phyloP scores from a whole-genome alignment of 2,329 filamentous ascomycete genomes.

The Aureobasidium leucospermi region DNA sequence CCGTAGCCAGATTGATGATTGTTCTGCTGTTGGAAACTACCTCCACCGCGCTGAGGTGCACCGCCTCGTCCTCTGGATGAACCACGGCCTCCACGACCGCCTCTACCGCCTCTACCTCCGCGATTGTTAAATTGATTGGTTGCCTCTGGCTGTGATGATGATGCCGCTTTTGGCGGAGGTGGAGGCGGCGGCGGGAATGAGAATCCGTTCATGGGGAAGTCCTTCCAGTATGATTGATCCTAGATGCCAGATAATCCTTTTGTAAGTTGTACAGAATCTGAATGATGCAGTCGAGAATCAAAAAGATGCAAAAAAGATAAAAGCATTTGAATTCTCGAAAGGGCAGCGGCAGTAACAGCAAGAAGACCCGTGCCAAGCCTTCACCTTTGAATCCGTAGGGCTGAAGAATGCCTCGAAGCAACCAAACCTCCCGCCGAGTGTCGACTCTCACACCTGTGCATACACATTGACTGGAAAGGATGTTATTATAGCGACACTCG shows the following conservation, averaged over 20 bases:
- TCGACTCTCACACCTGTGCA: neutral
- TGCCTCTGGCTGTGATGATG: slow-evolving; percentile 9
- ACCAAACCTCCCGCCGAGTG: neutral
- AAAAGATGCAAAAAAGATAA: neutral
- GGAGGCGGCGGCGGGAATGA: slow-evolving; percentile 45
- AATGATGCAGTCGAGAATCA: neutral
- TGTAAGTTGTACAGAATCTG: too few species aligned
- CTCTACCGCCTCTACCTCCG: slow-evolving; percentile 25
- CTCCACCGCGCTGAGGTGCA: neutral
- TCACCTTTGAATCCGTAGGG: neutral
- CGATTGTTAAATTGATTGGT: slow-evolving; percentile 23
- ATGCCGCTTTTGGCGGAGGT: slow-evolving; percentile 27
- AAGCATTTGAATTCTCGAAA: neutral
- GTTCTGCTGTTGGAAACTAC: neutral
- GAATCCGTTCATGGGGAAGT: slow-evolving; percentile 24
- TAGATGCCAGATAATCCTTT: too few species aligned
- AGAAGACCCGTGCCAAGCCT: slow-evolving; percentile 4
- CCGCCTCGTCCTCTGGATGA: slow-evolving; percentile 19
- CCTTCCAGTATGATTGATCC: too few species aligned
- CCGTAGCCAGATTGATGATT: neutral
- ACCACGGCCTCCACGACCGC: slow-evolving; percentile 20
- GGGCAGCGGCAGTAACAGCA: neutral
- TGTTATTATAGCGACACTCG: slow-evolving; percentile 5
- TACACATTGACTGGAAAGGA: neutral
- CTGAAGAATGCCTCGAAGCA: neutral